Base-by-base conservation (phyloP, 805 yeast genomes). In the Limtongia smithiae region DNA sequence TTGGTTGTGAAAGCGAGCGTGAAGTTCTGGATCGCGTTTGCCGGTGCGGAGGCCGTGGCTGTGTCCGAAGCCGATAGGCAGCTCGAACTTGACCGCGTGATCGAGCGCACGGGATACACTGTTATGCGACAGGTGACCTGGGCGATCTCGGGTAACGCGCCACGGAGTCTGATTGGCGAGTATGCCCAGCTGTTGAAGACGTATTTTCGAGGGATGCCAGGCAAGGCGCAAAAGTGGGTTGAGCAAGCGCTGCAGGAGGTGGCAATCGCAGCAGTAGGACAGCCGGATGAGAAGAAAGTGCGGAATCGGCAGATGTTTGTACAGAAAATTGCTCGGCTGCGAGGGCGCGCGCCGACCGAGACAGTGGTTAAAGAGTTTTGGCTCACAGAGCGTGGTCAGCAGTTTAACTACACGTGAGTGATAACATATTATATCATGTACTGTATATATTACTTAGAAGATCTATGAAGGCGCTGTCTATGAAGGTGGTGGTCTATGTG, bases 21-120 rank as follows among this genome's bases (percentile, higher is more conserved):
- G 43, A 67, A 69, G 41, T 81, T 83, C 56, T 83, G 89, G 88
- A 67, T 67, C 2, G 64, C 65, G 27, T 57, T 80, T 5, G 59
- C 81, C 21, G 39, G 18, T 11, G 38, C 31, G 32, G 32, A 28
- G 22, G 11, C 33, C 22, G 32, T 12, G 42, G 27, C 3, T 41
- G 28, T 11, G 40, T 37, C 14, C n/a, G 25, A 7, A 32, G 38
- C 11, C 15, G 15, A n/a, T 37, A 32, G 12, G 41, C 15, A 18
- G 24, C 24, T 6, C 24, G n/a, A n/a, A n/a, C n/a, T 43, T 11
- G 33, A 39, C n/a, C 33, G 25, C 7, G 51, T 51, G 14, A 27
- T 41, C 11, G 39, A 34, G 14, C 22, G 20, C 18, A 27, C 41
- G 5, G 51, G 44, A 8, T 25, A 25, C 11, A 15, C 9, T 5